Evolutionary conservation across 371 early-diverging fungal genomes (phyloP).

Genomic region (Mucor plumbeus): DNA sequence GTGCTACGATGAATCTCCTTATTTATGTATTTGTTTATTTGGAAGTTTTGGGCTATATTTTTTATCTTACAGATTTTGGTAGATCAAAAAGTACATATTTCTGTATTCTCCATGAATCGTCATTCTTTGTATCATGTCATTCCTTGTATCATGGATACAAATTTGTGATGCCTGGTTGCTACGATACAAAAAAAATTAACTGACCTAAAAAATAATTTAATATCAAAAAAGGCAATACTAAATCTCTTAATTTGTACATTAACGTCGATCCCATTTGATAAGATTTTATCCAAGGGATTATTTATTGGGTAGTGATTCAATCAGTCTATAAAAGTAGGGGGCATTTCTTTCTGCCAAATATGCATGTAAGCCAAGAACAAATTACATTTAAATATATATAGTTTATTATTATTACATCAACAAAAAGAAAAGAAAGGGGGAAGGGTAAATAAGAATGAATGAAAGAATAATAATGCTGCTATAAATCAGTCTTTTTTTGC

Average conservation of each 20-base stretch:
- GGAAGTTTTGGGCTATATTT: background rate
- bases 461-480: background rate
- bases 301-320: background rate
- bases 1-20: background rate
- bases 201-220: background rate
- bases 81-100: background rate
- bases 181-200: no score
- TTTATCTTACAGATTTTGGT: background rate
- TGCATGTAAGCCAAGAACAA: slow-evolving; percentile 1
- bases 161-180: background rate
- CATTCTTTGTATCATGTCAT: background rate
- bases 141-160: background rate
- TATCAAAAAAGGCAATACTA: background rate
- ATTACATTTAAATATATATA: background rate
- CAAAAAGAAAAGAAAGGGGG: background rate
- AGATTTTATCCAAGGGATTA: background rate
- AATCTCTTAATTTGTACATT: background rate
- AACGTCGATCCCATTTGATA: background rate
- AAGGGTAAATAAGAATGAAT: background rate
- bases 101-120: background rate
- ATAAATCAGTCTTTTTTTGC: background rate
- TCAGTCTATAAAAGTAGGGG: background rate
- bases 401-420: background rate
- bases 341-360: background rate
- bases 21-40: background rate